Conservation (phyloP, 495 filamentous ascomycete genomes). For the Podospora tetraspora region DNA sequence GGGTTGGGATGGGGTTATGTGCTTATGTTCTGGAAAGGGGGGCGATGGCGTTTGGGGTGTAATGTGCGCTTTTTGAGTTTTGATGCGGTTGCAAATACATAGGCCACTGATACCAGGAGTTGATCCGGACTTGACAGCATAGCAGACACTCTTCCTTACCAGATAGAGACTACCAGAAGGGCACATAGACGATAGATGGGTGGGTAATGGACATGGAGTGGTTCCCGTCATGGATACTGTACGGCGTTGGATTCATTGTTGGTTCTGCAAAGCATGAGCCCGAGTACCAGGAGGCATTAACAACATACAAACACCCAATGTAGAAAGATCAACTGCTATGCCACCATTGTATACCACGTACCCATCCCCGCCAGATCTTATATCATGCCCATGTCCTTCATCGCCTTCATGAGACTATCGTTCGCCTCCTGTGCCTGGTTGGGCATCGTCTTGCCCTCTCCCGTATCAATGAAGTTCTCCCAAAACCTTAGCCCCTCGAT, state of each 20-base stretch:
- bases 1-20: too few species aligned
- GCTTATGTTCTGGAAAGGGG: not conserved
- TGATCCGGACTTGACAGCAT: not conserved
- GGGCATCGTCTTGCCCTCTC: slow-evolving; percentile 29
- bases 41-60: slow-evolving; percentile 1
- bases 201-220: not conserved
- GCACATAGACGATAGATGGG: slow-evolving; percentile 5
- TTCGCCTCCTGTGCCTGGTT: slow-evolving; percentile 18
- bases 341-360: slow-evolving; percentile 3
- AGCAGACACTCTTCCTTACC: not conserved
- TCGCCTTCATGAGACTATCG: slow-evolving; percentile 27
- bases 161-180: not conserved
- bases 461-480: slow-evolving; percentile 59
- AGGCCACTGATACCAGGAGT: slow-evolving; percentile 12
- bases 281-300: not conserved
- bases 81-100: not conserved
- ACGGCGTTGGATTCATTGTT: too few species aligned
- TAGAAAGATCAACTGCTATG: not conserved
- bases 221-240: not conserved
- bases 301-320: not conserved
- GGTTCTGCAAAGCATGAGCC: too few species aligned
- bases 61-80: not conserved
- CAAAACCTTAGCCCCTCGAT: slow-evolving; percentile 79
- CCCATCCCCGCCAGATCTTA: slow-evolving; percentile 20
- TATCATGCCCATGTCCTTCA: slow-evolving; percentile 34